Conservation (phyloP, 2,329 filamentous ascomycete species). For the Leptographium lundbergii region DNA sequence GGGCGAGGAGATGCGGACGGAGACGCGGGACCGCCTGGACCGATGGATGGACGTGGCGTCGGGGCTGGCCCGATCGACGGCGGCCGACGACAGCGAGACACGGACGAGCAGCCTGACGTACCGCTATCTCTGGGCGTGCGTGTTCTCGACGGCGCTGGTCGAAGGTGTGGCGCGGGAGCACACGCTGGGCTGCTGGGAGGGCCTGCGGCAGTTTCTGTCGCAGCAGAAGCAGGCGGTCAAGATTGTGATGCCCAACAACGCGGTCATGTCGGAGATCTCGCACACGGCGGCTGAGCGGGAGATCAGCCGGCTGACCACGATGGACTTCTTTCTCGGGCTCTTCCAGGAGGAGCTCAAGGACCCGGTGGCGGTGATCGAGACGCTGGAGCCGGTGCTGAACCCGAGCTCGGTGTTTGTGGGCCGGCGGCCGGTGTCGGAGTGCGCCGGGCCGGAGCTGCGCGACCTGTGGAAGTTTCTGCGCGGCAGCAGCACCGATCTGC, state of each 20-base stretch:
- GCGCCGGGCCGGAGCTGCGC: constrained; percentile 44
- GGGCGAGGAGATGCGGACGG: constrained; percentile 32
- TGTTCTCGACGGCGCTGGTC: constrained; percentile 37
- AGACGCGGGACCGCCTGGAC: constrained; percentile 35
- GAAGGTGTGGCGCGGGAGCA: constrained; percentile 38
- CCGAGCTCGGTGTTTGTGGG: constrained; percentile 41
- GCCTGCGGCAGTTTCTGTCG: constrained; percentile 37
- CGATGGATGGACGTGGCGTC: constrained; percentile 41
- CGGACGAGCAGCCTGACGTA: constrained; percentile 25
- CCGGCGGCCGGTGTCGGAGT: constrained; percentile 32
- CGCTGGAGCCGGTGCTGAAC: constrained; percentile 82
- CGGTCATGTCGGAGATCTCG: constrained; percentile 79
- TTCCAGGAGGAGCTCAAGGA: constrained; percentile 76
- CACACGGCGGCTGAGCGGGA: constrained; percentile 75
- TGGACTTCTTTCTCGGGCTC: constrained; percentile 88
- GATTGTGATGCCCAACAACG: constrained; percentile 67
- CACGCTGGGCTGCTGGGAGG: constrained; percentile 45
- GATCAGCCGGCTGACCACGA: constrained; percentile 82
- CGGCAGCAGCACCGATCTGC: constrained; percentile 67
- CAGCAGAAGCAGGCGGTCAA: constrained; percentile 21
- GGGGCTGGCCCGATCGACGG: constrained; percentile 26
- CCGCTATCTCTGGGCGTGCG: constrained; percentile 46
- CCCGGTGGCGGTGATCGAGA: constrained; percentile 77
- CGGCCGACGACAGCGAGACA: not conserved
- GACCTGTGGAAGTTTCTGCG: constrained; percentile 81